phyloP scores from a whole-genome alignment of 768 basidiomycete genomes.

The Lyophyllum semitale region DNA sequence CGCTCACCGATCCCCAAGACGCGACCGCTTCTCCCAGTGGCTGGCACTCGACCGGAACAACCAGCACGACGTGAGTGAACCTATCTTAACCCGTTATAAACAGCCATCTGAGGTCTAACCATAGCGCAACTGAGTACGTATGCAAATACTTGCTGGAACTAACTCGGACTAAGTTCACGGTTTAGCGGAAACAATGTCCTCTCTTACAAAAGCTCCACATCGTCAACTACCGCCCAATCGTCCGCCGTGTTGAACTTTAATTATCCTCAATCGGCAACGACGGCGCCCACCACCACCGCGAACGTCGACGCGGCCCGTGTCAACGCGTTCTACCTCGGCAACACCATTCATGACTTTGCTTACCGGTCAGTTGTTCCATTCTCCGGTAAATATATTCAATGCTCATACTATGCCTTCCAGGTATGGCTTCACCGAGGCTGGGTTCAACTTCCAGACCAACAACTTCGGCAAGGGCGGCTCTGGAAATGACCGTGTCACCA shows the following conservation, averaged over 20 bases:
- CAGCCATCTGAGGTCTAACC: constrained; percentile 1
- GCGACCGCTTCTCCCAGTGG: constrained; percentile 47
- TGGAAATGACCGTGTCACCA: constrained; percentile 51
- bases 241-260: constrained; percentile 39
- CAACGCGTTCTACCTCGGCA: constrained; percentile 61
- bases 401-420: background rate
- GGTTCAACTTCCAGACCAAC: constrained; percentile 50
- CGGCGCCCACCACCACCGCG: constrained; percentile 27
- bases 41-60: constrained; percentile 30
- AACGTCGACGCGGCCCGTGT: constrained; percentile 58
- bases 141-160: no score
- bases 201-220: constrained; percentile 30
- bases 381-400: background rate
- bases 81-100: background rate
- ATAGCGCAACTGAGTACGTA: constrained; percentile 5
- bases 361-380: constrained; percentile 30
- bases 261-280: constrained; percentile 32
- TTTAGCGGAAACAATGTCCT: constrained; percentile 37
- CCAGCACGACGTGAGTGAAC: constrained; percentile 25
- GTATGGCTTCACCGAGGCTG: constrained; percentile 53
- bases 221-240: constrained; percentile 36
- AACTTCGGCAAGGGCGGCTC: constrained; percentile 55
- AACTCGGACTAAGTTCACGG: background rate
- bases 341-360: constrained; percentile 55
- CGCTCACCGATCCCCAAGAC: constrained; percentile 49